Percentiles rank a stretch among this genome's conserved stretches.
Conservation (phyloP, 2,329 filamentous ascomycete species). For the Macrophomina tecta region DNA sequence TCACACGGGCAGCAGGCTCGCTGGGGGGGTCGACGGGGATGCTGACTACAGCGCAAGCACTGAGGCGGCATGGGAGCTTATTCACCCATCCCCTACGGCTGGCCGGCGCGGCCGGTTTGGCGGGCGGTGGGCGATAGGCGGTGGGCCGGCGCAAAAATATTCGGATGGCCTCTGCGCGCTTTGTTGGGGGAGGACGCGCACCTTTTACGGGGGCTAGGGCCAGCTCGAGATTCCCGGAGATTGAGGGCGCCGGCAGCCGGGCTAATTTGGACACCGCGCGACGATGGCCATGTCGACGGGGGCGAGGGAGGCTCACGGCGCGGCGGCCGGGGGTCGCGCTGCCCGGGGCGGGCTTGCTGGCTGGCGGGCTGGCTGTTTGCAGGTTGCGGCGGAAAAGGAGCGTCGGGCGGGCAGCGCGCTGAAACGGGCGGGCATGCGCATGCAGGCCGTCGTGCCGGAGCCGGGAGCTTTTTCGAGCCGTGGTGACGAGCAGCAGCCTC, state of each 20-base stretch:
- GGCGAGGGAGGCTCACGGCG: background rate
- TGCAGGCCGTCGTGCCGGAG: background rate
- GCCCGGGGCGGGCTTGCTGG: background rate
- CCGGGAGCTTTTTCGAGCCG: background rate
- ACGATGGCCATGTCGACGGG: background rate
- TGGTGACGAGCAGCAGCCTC: constrained; percentile 2
- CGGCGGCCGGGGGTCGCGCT: background rate
- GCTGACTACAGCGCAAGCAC: background rate
- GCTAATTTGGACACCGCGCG: constrained; percentile 3
- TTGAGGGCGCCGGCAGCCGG: constrained; percentile 15
- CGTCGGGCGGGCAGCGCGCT: constrained; percentile 15
- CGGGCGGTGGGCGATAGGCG: constrained; percentile 11
- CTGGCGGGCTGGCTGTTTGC: constrained; percentile 7
- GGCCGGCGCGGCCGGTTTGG: background rate
- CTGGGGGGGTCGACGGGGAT: constrained; percentile 8
- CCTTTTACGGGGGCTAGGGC: constrained; percentile 1
- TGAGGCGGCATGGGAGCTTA: background rate
- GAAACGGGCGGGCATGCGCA: constrained; percentile 5
- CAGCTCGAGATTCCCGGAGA: constrained; percentile 14
- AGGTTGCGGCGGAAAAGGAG: constrained; percentile 18
- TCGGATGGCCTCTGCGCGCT: constrained; percentile 14
- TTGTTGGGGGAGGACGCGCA: constrained; percentile 1
- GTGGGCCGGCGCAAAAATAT: constrained; percentile 23
- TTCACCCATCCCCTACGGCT: constrained; percentile 19
- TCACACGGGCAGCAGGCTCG: constrained; percentile 12